Evolutionary conservation across 192 early-diverging fungal species (phyloP), one percentile per base, ranked within the genome.

Genomic region (Cetraspora pellucida): DNA sequence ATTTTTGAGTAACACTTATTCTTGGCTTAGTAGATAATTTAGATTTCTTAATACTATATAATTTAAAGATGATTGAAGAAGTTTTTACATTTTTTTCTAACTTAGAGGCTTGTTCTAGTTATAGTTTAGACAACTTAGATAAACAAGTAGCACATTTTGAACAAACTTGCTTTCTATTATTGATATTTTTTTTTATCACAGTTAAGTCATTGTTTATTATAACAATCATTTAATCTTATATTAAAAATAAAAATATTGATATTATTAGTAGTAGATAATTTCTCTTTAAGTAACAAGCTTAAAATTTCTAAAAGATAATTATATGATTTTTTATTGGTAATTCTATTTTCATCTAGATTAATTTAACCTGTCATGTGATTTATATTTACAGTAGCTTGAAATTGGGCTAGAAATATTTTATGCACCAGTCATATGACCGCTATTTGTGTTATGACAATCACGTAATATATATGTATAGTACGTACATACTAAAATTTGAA

Each of bases 161-260:
- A 57, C 71, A 72, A 23, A n/a, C 28, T 19, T 72, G 67, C 30
- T 72, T 72, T 72, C 54, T 50, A 72, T 72, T 72, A 5, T 72
- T 52, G 57, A 72, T 72, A 43, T 72, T 72, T 28, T 43, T 2
- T 57, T 57, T 27, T 19, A n/a, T 57, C 30, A 57, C 70, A 72
- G 17, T 19, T 57, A 19, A 14, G 30, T 37, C 70, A 72, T 19
- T 27, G 7, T 72, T 72, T 72, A 0, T 31, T 57, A n/a, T 16
- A 37, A 37, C 16, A 8, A 72, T 31, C 19, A 72, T 72, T 72
- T 1, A 44, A 46, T 58, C 9, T 10, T 9, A 13, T 13, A 23
- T 50, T 30, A 16, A 6, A 46, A n/a, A 70, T 23, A 70, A 70
- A 10, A 50, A 46, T 2, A 21, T 70, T 46, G 7, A 72, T 72